Evolutionary conservation across 2,329 filamentous ascomycete species (phyloP).

Genomic region (Botrytis tulipae): DNA sequence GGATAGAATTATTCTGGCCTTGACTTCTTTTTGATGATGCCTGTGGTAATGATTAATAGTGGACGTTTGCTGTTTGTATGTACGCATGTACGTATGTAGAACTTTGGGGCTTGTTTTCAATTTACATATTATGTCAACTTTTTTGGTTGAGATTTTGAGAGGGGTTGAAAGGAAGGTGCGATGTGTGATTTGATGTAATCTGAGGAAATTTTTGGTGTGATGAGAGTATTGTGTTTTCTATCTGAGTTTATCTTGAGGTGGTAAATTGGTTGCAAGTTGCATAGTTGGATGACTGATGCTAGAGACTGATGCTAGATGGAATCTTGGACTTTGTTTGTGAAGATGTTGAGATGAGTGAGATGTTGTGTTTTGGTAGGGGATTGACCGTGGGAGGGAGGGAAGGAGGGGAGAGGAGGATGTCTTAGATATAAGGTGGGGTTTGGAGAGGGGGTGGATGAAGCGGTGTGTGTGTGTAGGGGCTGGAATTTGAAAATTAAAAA

Average conservation of each 20-base stretch:
- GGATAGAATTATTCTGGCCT: not conserved
- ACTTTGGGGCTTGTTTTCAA: not conserved
- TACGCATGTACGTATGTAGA: slow-evolving; percentile 2
- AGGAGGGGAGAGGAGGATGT: not conserved
- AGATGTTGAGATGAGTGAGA: not conserved
- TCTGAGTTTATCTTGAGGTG: not conserved
- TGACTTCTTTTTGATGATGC: not conserved
- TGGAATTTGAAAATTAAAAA: no score
- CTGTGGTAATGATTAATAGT: slow-evolving; percentile 19
- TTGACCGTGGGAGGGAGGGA: not conserved
- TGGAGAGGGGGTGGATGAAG: no score
- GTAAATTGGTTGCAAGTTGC: not conserved
- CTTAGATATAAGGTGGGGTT: not conserved
- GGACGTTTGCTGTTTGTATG: not conserved
- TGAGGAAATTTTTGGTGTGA: not conserved
- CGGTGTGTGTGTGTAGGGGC: no score
- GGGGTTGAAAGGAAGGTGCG: not conserved
- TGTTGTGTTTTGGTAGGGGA: not conserved
- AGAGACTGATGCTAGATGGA: not conserved
- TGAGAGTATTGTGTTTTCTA: not conserved
- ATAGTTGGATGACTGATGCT: not conserved
- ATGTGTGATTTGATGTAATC: not conserved
- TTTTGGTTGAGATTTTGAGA: not conserved
- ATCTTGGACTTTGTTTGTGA: not conserved
- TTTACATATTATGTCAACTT: not conserved